Base-by-base conservation (phyloP, 345 rosid genomes). In the Murraya paniculata region DNA sequence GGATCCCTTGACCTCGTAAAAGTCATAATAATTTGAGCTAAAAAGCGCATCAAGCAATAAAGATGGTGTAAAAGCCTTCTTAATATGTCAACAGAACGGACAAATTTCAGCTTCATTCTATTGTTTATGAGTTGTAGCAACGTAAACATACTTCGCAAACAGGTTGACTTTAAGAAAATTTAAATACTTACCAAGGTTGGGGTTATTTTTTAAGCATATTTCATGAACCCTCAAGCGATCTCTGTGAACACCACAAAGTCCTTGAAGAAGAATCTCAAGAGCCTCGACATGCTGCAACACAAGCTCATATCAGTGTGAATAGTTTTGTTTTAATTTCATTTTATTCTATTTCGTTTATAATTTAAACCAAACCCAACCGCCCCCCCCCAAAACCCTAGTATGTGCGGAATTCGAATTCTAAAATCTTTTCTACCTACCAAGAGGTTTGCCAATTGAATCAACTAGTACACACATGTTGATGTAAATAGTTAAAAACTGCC, bases 181-280 rank as follows among this genome's bases (percentile, higher is more conserved):
- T 18, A 48, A 53, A 48, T 36, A 68, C 67, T 80, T 78, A 91
- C 99, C 97, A 57, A 96, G 94, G 79, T 87, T 89, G 38, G 97
- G 94, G 27, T 82, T 85, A 61, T 93, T 94, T 89, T 89, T 96
- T 50, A 94, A 89, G 81, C 90, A 89, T 8, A 96, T 80, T 84
- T 96, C 99, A 88, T 96, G 99, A 62, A 96, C 89, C 86, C 94
- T 90, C 73, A 96, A 79, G 66, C 88, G 91, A 79, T 92, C 94
- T 58, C 85, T 92, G n/a, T 89, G 94, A 83, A 94, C 98, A 74
- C 99, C 99, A 82, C 98, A 96, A 36, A 94, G 97, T 82, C 98
- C 99, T 78, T 91, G 99, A 81, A 96, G 94, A 76, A 96, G 98
- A 82, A 96, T 96, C 86, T 92, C 97, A 65, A 96, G 94, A n/a